These are phyloP conservation scores for Begonia masoniana DNA, from an alignment of 306 rosid species.

Conservation along the genomic window DNA sequence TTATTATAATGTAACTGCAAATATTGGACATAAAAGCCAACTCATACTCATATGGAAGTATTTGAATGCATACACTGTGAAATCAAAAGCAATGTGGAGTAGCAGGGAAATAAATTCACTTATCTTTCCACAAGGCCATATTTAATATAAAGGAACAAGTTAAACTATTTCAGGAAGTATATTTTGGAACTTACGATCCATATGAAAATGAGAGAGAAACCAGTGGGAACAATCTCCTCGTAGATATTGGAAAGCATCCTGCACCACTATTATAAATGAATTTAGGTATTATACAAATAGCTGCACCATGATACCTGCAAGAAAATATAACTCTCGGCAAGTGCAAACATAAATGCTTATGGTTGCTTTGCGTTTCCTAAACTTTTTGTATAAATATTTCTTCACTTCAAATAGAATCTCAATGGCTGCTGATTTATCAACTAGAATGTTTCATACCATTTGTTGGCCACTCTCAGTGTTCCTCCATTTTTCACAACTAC, in stretches of 20 bases:
- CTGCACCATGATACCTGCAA: not conserved
- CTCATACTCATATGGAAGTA: not conserved
- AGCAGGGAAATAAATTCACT: too few species aligned
- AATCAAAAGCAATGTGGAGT: not conserved
- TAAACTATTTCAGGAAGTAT: slow-evolving; percentile 4
- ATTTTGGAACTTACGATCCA: slow-evolving; percentile 75
- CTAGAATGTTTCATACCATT: too few species aligned
- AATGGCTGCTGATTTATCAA: too few species aligned
- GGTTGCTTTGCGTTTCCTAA: too few species aligned
- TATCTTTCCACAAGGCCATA: too few species aligned
- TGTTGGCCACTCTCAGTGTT: too few species aligned
- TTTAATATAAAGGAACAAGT: not conserved
- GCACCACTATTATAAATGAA: slow-evolving; percentile 20
- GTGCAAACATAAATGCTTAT: too few species aligned
- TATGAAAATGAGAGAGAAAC: slow-evolving; percentile 93
- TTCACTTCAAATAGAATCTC: too few species aligned
- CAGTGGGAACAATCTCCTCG: slow-evolving; percentile 87
- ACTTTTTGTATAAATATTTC: too few species aligned
- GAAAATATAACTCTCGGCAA: not conserved
- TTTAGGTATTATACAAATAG: slow-evolving; percentile 2
- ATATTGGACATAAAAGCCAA: not conserved
- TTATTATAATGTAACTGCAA: not conserved
- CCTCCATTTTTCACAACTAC: too few species aligned
- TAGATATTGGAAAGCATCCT: slow-evolving; percentile 93
- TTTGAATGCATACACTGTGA: not conserved